Evolutionary conservation across 148 eudicot species (phyloP).

Genomic region (Vaccinium corymbosum): DNA sequence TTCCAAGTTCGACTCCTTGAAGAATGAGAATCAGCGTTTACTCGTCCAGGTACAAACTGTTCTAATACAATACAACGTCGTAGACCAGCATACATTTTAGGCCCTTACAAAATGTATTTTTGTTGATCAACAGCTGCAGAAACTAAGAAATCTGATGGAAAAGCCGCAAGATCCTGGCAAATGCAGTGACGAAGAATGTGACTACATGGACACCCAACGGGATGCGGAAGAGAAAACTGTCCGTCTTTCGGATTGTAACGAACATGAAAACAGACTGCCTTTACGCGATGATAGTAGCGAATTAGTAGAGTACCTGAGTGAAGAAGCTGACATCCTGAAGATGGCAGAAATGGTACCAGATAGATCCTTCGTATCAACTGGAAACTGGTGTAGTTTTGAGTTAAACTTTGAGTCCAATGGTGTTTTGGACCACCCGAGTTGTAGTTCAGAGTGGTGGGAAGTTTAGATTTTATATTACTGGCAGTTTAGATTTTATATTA

Average conservation of each 20-base stretch:
- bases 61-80: neutral
- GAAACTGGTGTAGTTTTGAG: conserved; percentile 20
- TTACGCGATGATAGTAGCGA: neutral
- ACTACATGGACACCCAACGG: conserved; percentile 11
- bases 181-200: conserved; percentile 13
- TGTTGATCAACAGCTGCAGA: conserved; percentile 36
- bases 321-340: conserved; percentile 17
- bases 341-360: conserved; percentile 19
- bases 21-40: conserved; percentile 39
- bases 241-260: neutral
- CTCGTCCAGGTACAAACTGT: conserved; percentile 33
- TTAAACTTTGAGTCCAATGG: conserved; percentile 18
- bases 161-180: neutral
- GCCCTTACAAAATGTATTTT: neutral
- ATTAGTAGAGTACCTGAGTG: conserved; percentile 15
- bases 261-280: conserved; percentile 9
- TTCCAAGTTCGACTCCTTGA: conserved; percentile 31
- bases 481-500: too few species aligned
- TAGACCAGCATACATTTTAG: neutral
- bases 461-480: conserved; percentile 10
- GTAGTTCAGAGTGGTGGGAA: conserved; percentile 34
- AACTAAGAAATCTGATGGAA: conserved; percentile 30
- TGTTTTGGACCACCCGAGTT: conserved; percentile 22
- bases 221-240: conserved; percentile 7
- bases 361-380: conserved; percentile 20